phyloP scores from a whole-genome alignment of 176 grass and related monocot species.

The Rhynchospora pubera region DNA sequence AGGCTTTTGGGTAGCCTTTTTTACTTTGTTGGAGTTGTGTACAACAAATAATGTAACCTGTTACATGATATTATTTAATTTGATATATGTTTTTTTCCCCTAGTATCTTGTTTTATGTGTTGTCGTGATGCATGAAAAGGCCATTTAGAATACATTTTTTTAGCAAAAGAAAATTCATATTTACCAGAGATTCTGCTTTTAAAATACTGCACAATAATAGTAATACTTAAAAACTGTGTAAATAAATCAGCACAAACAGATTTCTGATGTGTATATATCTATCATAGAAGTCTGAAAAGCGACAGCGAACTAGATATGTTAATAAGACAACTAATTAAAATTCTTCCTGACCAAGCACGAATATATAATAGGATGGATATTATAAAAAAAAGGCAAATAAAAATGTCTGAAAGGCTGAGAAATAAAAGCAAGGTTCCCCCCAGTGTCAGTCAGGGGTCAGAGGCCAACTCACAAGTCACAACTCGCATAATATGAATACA shows the following conservation, averaged over 20 bases:
- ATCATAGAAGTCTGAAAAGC: background rate
- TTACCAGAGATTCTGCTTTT: background rate
- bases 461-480: slow-evolving; percentile 3
- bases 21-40: background rate
- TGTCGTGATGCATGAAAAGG: background rate
- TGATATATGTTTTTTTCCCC: background rate
- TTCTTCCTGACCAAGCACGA: background rate
- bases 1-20: slow-evolving; percentile 5
- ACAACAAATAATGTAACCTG: background rate
- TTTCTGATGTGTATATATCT: background rate
- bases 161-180: background rate
- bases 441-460: background rate
- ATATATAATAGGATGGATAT: background rate
- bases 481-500: background rate
- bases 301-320: background rate
- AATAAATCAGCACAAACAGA: background rate
- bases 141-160: background rate
- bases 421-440: background rate
- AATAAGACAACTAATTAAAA: background rate
- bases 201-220: background rate
- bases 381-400: background rate
- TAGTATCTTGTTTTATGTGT: background rate
- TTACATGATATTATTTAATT: background rate
- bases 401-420: background rate
- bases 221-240: background rate